These are phyloP conservation scores for Aspergillaceae sp. DNA, from an alignment of 2,329 filamentous ascomycete species.

Conservation along the genomic window DNA sequence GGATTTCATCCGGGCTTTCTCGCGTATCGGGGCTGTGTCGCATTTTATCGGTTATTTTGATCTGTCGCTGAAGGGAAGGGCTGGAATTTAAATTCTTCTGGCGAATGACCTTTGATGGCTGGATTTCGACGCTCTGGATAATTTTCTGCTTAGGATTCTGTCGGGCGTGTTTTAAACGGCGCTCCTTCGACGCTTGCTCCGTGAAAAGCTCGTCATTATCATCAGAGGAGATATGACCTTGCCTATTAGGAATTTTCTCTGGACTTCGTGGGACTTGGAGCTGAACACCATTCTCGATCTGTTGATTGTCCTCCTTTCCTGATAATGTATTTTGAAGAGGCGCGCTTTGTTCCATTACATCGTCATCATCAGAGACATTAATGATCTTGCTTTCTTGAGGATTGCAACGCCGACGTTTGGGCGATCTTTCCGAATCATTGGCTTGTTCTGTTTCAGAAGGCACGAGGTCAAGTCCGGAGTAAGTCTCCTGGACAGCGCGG, in stretches of 20 bases:
- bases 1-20: conserved; percentile 31
- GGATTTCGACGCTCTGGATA: conserved; percentile 12
- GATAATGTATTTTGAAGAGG: neutral
- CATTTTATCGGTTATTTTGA: conserved; percentile 1
- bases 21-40: conserved; percentile 4
- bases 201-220: conserved; percentile 18
- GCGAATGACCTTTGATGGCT: neutral
- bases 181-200: conserved; percentile 14
- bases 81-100: neutral
- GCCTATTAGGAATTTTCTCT: conserved; percentile 2
- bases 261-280: too few species aligned
- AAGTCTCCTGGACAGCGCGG: neutral
- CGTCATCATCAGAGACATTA: conserved; percentile 14
- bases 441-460: conserved; percentile 3
- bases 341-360: conserved; percentile 5
- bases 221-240: neutral
- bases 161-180: conserved; percentile 6
- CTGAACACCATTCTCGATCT: conserved; percentile 11
- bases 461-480: conserved; percentile 3
- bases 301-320: conserved; percentile 11
- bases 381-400: conserved; percentile 1
- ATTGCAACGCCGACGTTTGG: conserved; percentile 23
- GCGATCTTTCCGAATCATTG: conserved; percentile 15
- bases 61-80: neutral
- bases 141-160: conserved; percentile 1